Evolutionary conservation across 164 flowering plant species (phyloP), one percentile per base, ranked within the genome.

Genomic region (Tetracentron sinense): DNA sequence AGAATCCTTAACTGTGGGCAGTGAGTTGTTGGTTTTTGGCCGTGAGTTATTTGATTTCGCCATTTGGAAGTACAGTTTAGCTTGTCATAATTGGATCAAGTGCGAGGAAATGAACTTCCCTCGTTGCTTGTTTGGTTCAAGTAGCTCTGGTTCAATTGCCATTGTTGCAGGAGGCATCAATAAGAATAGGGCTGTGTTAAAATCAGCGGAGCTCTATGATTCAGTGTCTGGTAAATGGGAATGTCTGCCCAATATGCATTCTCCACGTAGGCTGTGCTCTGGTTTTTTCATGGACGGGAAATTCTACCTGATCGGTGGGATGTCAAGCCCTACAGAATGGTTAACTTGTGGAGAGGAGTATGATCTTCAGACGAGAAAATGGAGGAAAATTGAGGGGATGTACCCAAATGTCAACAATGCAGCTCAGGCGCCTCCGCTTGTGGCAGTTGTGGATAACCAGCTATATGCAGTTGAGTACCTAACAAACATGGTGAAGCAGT

Each of bases 341-440:
- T 63, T 86, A 46, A 80, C 81, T n/a, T 83, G 92, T 61, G 92
- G 86, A 25, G 92, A 87, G 72, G 89, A 78, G 66, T 82, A 56
- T 66, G 74, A 87, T 75, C 72, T 76, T n/a, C 61, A 77, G 63
- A 80, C 80, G 16, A 68, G 64, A 56, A 75, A 66, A 46, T 87
- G 92, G 92, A 73, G 74, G 61, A 80, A 76, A 65, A 87, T 85
- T 38, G 85, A 82, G 60, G 78, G 77, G 19, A 80, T 84, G 89
- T 84, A 74, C 65, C 86, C 91, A 25, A 74, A 67, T 59, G 81
- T 75, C 23, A 82, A 74, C 67, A 66, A 33, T 51, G 86, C 84
- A 26, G 79, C 86, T 22, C 82, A 83, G 72, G 92, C 92, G 26
- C 92, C 92, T 60, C 92, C 92, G 29, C 85, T 87, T 63, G 85